Evolutionary conservation across 2,329 filamentous ascomycete genomes (phyloP).

Genomic region (Botrytis medusae): DNA sequence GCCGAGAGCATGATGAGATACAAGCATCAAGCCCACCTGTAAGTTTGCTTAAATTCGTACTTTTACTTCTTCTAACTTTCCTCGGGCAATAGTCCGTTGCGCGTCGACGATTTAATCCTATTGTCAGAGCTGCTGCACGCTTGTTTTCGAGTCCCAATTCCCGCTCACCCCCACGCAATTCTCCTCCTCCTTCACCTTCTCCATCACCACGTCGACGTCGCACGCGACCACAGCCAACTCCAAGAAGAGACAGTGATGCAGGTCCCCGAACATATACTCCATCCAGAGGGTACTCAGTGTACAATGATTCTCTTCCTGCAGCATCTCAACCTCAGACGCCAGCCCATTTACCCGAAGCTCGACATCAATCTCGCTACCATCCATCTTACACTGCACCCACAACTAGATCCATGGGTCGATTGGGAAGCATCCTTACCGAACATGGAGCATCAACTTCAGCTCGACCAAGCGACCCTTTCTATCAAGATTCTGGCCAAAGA

Average conservation of each 20-base stretch:
- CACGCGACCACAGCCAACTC: conserved; percentile 11
- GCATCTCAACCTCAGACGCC: conserved; percentile 52
- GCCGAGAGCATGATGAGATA: not conserved
- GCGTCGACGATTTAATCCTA: conserved; percentile 12
- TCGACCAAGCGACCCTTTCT: conserved; percentile 2
- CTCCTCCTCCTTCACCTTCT: conserved; percentile 25
- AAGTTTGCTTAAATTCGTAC: not conserved
- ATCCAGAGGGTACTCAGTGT: conserved; percentile 43
- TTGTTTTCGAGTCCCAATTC: conserved; percentile 25
- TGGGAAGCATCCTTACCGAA: conserved; percentile 8
- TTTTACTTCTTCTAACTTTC: not conserved
- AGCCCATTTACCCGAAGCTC: conserved; percentile 49
- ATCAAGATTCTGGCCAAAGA: conserved; percentile 2
- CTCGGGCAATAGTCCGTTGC: conserved; percentile 20
- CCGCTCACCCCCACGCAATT: conserved; percentile 27
- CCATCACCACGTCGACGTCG: conserved; percentile 25
- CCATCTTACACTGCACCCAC: conserved; percentile 48
- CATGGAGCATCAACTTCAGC: not conserved
- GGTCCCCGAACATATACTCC: conserved; percentile 30
- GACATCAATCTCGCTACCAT: conserved; percentile 47
- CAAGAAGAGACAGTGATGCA: conserved; percentile 8
- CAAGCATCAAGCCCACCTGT: conserved; percentile 13
- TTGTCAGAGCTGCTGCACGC: conserved; percentile 24
- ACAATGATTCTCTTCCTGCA: conserved; percentile 49
- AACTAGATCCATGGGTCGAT: conserved; percentile 24